These are phyloP conservation scores for Hanseniaspora pseudoguilliermondii DNA, from an alignment of 805 yeast genomes.

Conservation along the genomic window DNA sequence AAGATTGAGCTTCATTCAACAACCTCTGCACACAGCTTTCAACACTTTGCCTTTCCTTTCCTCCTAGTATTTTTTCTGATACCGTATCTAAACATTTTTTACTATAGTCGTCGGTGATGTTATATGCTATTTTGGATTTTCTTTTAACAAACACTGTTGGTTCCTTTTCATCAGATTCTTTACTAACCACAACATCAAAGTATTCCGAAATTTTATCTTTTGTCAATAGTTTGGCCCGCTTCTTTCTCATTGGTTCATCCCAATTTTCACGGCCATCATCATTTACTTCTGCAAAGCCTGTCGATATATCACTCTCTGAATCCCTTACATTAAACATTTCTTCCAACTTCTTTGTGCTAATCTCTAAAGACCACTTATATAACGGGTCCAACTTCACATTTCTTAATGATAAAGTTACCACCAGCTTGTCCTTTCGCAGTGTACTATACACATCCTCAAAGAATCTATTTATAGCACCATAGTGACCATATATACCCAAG, in stretches of 20 bases:
- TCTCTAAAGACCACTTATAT: constrained; percentile 82
- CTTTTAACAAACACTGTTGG: neutral
- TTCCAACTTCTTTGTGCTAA: constrained; percentile 10
- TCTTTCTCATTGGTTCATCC: neutral
- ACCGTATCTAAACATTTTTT: constrained; percentile 1
- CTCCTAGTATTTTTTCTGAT: constrained; percentile 9
- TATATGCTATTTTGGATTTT: neutral
- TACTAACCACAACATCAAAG: neutral
- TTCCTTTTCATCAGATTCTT: neutral
- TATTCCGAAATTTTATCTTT: neutral
- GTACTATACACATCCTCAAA: constrained; percentile 65
- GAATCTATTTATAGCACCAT: constrained; percentile 60
- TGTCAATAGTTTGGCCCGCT: neutral
- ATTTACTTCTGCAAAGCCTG: constrained; percentile 13
- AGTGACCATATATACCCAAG: constrained; percentile 73
- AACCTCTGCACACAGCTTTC: constrained; percentile 79
- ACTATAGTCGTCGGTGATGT: constrained; percentile 4
- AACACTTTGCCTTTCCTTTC: constrained; percentile 54
- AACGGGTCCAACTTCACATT: constrained; percentile 86
- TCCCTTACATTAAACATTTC: constrained; percentile 16
- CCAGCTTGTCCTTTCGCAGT: constrained; percentile 49
- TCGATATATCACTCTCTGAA: constrained; percentile 11
- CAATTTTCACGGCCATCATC: neutral
- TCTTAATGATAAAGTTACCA: constrained; percentile 68
- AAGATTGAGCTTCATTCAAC: constrained; percentile 61